phyloP scores from a whole-genome alignment of 495 filamentous ascomycete genomes.

The Podospora comata region DNA sequence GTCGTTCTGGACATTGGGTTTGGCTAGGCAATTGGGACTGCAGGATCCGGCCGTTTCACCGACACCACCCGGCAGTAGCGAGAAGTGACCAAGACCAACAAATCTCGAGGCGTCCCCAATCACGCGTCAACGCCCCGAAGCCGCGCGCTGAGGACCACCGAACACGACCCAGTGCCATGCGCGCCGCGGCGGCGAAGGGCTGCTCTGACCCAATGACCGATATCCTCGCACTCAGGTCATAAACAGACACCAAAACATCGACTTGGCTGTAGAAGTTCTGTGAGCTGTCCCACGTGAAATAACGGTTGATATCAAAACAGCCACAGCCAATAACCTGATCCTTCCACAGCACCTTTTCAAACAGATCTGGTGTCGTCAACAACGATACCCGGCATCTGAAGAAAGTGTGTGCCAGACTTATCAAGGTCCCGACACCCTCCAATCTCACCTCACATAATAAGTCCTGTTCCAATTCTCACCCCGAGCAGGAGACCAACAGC shows the following conservation, averaged over 20 bases:
- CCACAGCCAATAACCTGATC: constrained; percentile 14
- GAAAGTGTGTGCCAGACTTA: background rate
- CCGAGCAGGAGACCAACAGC: constrained; percentile 1
- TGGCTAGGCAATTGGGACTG: constrained; percentile 3
- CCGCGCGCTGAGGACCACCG: constrained; percentile 11
- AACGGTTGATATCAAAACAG: constrained; percentile 1
- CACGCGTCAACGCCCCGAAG: constrained; percentile 11
- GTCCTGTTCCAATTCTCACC: constrained; percentile 6
- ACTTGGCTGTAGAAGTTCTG: too few relatives aligned
- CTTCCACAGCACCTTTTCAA: constrained; percentile 9
- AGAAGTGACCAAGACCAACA: constrained; percentile 19
- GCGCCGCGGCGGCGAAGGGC: constrained; percentile 10
- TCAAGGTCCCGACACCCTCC: constrained; percentile 7
- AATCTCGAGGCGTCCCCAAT: constrained; percentile 3
- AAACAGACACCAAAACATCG: constrained; percentile 10
- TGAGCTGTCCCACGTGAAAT: constrained; percentile 13
- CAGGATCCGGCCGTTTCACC: constrained; percentile 6
- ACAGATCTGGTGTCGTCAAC: constrained; percentile 5
- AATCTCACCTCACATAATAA: constrained; percentile 12
- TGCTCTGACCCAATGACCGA: constrained; percentile 15
- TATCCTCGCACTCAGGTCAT: constrained; percentile 12
- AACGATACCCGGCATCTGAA: constrained; percentile 12
- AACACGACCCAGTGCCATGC: constrained; percentile 21
- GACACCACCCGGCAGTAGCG: background rate
- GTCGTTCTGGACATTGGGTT: constrained; percentile 7